Base-by-base conservation (phyloP, 345 rosid species). In the Durio zibethinus region DNA sequence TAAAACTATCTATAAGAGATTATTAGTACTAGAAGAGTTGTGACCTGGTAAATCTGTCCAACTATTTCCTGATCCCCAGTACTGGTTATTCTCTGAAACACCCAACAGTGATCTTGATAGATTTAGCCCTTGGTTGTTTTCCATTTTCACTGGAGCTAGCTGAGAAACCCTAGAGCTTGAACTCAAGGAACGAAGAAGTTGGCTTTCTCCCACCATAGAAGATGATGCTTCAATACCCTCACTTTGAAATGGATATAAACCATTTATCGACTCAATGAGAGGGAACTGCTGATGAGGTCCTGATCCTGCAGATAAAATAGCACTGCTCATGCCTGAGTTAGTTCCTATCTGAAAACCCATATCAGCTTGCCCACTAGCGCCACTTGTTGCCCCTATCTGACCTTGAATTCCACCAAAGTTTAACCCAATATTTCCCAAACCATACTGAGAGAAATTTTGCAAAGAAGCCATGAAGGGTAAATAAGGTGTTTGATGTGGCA, bases 101-200 rank as follows among this genome's bases (percentile, higher is more conserved):
- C 82, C 83, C 75, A 84, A 40, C 56, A 74, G 67, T 43, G 83
- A 83, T 78, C 84, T 82, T 4, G 89, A 63, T 25, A 87, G 67
- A 80, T 85, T 89, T 52, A 84, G 54, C 61, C 81, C 79, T 72
- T 45, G 86, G 23, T 76, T 75, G 23, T 77, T 86, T 82, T 92
- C 97, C 84, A 80, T 87, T 84, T 92, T 92, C 63, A 89, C 82
- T 6, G 88, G 85, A 78, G 87, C 80, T 31, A 83, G 10, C 47
- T 88, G 87, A 72, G 89, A 85, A 89, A 77, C 89, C 87, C 97
- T 87, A 86, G 91, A 80, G 73, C 77, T 82, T 5, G 86, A 36
- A 84, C 67, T 75, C 77, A 80, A 65, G 42, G 84, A 53, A 31
- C 78, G 78, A 77, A 75, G 63, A 36, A 43, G 33, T 62, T 75